A percentile compares a stretch with the other conserved stretches of the same genome.
Conservation (phyloP, 352 stramenopile species). For the Phytophthora hibernalis region DNA sequence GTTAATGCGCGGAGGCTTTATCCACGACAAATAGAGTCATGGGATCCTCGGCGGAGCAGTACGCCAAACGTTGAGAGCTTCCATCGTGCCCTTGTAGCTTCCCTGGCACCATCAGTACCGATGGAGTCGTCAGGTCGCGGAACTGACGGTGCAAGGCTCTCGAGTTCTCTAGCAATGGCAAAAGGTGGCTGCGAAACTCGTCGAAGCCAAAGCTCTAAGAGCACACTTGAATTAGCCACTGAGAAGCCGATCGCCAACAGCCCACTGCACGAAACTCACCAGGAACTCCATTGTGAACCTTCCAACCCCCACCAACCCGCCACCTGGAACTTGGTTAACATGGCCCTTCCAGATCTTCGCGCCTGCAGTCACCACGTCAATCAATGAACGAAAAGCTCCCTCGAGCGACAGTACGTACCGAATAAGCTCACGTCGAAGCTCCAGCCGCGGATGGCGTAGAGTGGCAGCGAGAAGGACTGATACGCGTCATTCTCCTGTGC, state of each 20-base stretch:
- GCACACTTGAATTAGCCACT: slow-evolving; percentile 1
- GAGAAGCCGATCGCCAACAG: neutral
- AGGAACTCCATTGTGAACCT: slow-evolving; percentile 69
- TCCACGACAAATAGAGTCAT: slow-evolving; percentile 76
- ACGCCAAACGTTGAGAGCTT: slow-evolving; percentile 47
- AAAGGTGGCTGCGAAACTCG: slow-evolving; percentile 73
- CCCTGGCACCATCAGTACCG: slow-evolving; percentile 75
- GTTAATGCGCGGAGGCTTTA: slow-evolving; percentile 15
- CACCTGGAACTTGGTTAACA: slow-evolving; percentile 74
- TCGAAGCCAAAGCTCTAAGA: slow-evolving; percentile 75
- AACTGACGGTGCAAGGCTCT: slow-evolving; percentile 63
- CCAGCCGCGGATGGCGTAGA: slow-evolving; percentile 83
- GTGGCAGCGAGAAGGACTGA: slow-evolving; percentile 78
- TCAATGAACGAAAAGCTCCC: neutral
- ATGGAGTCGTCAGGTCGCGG: slow-evolving; percentile 53
- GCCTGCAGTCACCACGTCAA: slow-evolving; percentile 35
- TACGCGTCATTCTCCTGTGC: slow-evolving; percentile 48
- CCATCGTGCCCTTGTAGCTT: slow-evolving; percentile 50
- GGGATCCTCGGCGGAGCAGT: slow-evolving; percentile 62
- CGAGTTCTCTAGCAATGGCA: slow-evolving; percentile 68
- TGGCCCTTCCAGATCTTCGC: slow-evolving; percentile 68
- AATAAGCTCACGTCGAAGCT: slow-evolving; percentile 66
- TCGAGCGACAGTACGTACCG: slow-evolving; percentile 38
- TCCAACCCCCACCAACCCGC: slow-evolving; percentile 69
- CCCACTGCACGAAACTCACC: slow-evolving; percentile 29